Evolutionary conservation across 73 alveolate genomes (phyloP).

Genomic region (Tetrahymena borealis): DNA sequence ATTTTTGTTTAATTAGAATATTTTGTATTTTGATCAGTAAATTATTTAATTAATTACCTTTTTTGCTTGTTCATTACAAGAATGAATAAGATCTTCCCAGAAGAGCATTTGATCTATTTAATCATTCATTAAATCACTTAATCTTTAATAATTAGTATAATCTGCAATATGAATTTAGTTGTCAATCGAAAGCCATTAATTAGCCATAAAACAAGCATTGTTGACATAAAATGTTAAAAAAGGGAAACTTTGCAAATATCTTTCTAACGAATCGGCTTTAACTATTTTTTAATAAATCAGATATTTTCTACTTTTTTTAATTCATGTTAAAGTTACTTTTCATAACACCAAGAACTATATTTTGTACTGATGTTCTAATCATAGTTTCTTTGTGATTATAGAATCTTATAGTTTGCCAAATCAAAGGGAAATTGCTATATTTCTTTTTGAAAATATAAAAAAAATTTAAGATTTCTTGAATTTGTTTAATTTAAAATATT

Average conservation of each 20-base stretch:
- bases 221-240: not conserved
- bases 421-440: constrained; percentile 40
- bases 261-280: not conserved
- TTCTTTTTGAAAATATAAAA: not conserved
- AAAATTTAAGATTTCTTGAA: too few relatives aligned
- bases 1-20: not conserved
- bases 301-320: not conserved
- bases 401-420: constrained; percentile 44
- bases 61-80: not conserved
- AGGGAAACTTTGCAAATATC: not conserved
- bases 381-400: constrained; percentile 59
- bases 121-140: not conserved
- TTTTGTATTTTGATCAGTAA: not conserved
- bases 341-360: constrained; percentile 49
- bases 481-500: not conserved
- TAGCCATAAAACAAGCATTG: not conserved
- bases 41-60: not conserved
- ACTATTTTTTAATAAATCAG: not conserved
- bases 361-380: constrained; percentile 56
- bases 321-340: not conserved
- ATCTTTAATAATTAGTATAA: not conserved
- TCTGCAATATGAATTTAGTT: not conserved
- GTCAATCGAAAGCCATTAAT: not conserved
- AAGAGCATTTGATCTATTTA: not conserved
- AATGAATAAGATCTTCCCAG: not conserved